phyloP scores from a whole-genome alignment of 768 basidiomycete genomes.

The Imleria badia region DNA sequence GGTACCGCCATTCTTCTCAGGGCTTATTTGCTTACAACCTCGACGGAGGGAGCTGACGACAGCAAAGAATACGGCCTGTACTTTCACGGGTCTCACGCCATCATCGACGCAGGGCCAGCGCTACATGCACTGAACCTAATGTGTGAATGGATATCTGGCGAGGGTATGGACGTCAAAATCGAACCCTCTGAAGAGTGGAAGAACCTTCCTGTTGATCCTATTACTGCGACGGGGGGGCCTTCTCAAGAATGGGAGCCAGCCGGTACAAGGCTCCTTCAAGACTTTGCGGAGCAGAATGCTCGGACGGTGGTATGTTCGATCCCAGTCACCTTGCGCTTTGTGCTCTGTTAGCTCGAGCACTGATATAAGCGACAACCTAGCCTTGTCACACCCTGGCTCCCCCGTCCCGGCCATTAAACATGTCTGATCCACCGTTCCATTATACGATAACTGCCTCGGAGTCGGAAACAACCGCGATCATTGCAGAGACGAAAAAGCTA shows the following conservation, averaged over 20 bases:
- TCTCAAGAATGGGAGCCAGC: slow-evolving; percentile 16
- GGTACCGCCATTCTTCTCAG: slow-evolving; percentile 2
- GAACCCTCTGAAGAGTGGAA: slow-evolving; percentile 22
- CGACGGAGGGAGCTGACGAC: not conserved
- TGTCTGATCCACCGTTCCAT: slow-evolving; percentile 8
- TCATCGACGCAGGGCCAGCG: slow-evolving; percentile 24
- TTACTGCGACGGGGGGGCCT: slow-evolving; percentile 24
- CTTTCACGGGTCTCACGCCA: slow-evolving; percentile 21
- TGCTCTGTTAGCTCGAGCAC: not conserved
- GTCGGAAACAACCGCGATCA: slow-evolving; percentile 10
- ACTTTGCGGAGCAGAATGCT: slow-evolving; percentile 2
- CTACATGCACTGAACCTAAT: slow-evolving; percentile 22
- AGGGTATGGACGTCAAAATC: slow-evolving; percentile 10
- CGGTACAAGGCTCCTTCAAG: slow-evolving; percentile 16
- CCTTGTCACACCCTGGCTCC: slow-evolving; percentile 9
- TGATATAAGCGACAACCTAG: not conserved
- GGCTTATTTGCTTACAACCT: slow-evolving; percentile 14
- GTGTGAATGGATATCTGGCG: slow-evolving; percentile 23
- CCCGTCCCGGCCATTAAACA: slow-evolving; percentile 3
- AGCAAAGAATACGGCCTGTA: slow-evolving; percentile 20
- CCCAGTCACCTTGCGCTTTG: not conserved
- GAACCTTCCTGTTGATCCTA: slow-evolving; percentile 26
- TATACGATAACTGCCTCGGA: not conserved
- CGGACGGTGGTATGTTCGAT: slow-evolving; percentile 7
- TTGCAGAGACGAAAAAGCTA: slow-evolving; percentile 6